Base-by-base conservation (phyloP, 1,284 basidiomycete species). In the Cystobasidium sp. region DNA sequence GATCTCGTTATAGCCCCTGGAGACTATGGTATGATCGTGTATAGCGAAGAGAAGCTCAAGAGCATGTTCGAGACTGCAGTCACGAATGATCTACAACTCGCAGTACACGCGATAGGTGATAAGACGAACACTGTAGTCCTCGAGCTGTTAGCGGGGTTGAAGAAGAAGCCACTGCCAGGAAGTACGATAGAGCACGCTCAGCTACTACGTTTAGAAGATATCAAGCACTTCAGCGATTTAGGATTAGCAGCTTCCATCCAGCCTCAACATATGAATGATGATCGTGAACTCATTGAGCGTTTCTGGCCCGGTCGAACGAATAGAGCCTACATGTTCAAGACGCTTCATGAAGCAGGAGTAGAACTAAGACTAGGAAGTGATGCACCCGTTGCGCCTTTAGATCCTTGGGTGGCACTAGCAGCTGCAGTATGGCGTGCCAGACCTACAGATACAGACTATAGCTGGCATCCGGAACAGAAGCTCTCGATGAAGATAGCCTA, bases 51-150 rank as follows among this genome's bases (percentile, higher is more conserved):
- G n/a, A 77, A 77, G 8, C 76, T 82, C 0, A 67, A 74, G 6
- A 67, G 65, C 4, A 77, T 80, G 69, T 75, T 79, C 22, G 63
- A 75, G 56, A 75, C 73, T 16, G 82, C 77, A 1, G 77, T 76
- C 0, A 49, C 63, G 3, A 59, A 79, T 37, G 78, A 78, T 0
- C 76, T 81, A 43, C 75, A 69, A n/a, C 75, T 82, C 18, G 82
- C 82, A 0, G 79, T 82, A 10, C 82, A 81, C 72, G 81, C 81
- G 1, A 80, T 82, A 49, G 82, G 82, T 4, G 81, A 82, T 76
- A 77, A 78, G 18, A 81, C 81, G 5, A 80, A 80, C 62, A 62
- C 74, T 20, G 74, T 78, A 43, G 75, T 77, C 3, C 78, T 82
- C 55, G 63, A 76, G 20, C 75, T 77, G 1, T 66, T 82, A 37